Evolutionary conservation across 1,284 basidiomycete species (phyloP).

Genomic region (Heliocybe sulcata): DNA sequence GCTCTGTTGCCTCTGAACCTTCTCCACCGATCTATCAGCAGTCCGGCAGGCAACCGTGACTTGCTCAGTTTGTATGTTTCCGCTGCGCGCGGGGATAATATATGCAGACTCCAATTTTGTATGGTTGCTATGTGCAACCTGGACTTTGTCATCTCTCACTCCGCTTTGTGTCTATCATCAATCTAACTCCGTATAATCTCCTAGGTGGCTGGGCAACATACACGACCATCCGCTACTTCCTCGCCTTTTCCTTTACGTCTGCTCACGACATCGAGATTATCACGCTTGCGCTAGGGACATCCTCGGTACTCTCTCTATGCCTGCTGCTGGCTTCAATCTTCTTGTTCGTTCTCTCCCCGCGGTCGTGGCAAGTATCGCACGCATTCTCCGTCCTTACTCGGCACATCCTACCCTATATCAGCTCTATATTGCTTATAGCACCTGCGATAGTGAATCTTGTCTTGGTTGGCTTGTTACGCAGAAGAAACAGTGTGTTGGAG

Average conservation of each 20-base stretch:
- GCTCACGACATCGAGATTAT: conserved; percentile 30
- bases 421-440: conserved; percentile 39
- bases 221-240: conserved; percentile 53
- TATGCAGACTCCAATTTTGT: neutral
- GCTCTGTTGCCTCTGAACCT: neutral
- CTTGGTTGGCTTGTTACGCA: conserved; percentile 31
- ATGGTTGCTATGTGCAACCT: neutral
- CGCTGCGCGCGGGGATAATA: neutral
- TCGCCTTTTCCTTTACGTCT: conserved; percentile 38
- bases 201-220: conserved; percentile 53
- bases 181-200: neutral
- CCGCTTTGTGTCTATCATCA: no score
- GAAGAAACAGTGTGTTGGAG: conserved; percentile 24
- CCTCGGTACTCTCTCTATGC: conserved; percentile 49
- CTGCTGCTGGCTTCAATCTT: conserved; percentile 38
- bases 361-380: conserved; percentile 9
- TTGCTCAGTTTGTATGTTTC: neutral
- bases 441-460: conserved; percentile 50
- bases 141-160: neutral
- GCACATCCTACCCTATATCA: conserved; percentile 29
- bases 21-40: neutral
- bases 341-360: conserved; percentile 34
- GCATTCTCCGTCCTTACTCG: conserved; percentile 22
- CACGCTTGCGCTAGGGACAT: conserved; percentile 50
- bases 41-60: neutral